These are phyloP conservation scores for Lepiota brunneoincarnata DNA, from an alignment of 768 basidiomycete genomes.

Conservation along the genomic window DNA sequence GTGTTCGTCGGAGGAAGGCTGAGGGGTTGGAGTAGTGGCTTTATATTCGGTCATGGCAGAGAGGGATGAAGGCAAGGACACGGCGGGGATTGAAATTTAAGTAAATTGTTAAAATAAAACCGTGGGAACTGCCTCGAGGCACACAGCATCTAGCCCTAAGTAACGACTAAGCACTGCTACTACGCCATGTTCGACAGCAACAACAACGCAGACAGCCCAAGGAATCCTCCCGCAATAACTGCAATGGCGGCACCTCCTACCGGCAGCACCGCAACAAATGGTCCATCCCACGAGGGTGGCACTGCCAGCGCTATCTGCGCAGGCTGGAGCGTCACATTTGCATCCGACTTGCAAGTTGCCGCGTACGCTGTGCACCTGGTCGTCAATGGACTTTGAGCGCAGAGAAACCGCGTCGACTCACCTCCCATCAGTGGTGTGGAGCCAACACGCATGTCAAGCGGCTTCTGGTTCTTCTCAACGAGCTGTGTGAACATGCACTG, in stretches of 20 bases:
- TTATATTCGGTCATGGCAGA: conserved; percentile 54
- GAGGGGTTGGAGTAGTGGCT: conserved; percentile 38
- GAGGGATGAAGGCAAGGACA: conserved; percentile 18
- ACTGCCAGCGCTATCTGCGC: conserved; percentile 39
- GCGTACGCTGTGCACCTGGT: conserved; percentile 46
- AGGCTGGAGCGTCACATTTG: conserved; percentile 36
- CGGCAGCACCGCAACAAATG: conserved; percentile 45
- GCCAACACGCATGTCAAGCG: conserved; percentile 54
- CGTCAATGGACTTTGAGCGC: conserved; percentile 8
- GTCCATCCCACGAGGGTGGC: conserved; percentile 61
- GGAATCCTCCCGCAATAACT: conserved; percentile 39
- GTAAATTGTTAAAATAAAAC: conserved; percentile 9
- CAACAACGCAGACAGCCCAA: conserved; percentile 46
- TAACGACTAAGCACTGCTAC: background rate
- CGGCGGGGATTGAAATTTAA: conserved; percentile 28
- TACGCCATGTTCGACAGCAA: conserved; percentile 55
- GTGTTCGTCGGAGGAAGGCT: background rate
- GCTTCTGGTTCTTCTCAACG: conserved; percentile 44
- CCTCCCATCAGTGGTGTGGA: conserved; percentile 58
- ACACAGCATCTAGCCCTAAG: conserved; percentile 5
- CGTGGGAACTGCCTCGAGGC: conserved; percentile 25
- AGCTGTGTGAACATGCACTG: conserved; percentile 64
- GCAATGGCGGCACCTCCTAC: conserved; percentile 39
- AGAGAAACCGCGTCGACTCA: conserved; percentile 24
- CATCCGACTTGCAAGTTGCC: conserved; percentile 36